Evolutionary conservation across 2,329 filamentous ascomycete genomes (phyloP).

Genomic region (Diaporthe sp.): DNA sequence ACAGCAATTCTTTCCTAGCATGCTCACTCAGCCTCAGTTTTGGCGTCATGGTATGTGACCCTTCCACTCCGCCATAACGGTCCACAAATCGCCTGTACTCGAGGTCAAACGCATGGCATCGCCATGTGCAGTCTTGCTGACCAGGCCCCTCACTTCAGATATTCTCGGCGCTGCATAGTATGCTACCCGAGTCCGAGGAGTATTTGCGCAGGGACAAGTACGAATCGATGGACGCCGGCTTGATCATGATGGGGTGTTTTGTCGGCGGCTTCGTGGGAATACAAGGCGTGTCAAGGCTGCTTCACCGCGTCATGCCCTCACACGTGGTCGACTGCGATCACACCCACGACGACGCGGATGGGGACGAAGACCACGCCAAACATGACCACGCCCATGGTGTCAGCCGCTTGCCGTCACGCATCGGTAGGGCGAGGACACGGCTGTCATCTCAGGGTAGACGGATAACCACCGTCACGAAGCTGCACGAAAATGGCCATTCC

Average conservation of each 20-base stretch:
- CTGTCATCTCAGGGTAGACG: constrained; percentile 41
- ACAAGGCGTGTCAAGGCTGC: constrained; percentile 77
- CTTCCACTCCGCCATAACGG: too few relatives aligned
- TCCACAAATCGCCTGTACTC: constrained; percentile 16
- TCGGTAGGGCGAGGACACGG: constrained; percentile 39
- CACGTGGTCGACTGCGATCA: constrained; percentile 87
- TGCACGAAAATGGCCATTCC: constrained; percentile 37
- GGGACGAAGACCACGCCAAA: constrained; percentile 46
- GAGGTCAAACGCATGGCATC: background rate
- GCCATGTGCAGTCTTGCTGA: constrained; percentile 10
- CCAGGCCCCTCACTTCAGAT: constrained; percentile 66
- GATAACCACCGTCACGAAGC: constrained; percentile 41
- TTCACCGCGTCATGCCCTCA: constrained; percentile 82
- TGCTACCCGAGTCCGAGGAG: constrained; percentile 87
- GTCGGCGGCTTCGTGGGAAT: constrained; percentile 81
- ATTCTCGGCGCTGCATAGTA: constrained; percentile 92
- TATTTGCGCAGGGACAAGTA: constrained; percentile 81
- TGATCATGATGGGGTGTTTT: constrained; percentile 79
- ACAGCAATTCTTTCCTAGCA: constrained; percentile 90
- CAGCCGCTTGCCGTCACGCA: constrained; percentile 36
- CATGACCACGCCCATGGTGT: constrained; percentile 47
- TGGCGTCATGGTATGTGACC: constrained; percentile 85
- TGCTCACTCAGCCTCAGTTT: constrained; percentile 93
- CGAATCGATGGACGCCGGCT: constrained; percentile 75
- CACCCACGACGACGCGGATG: constrained; percentile 70